These are phyloP conservation scores for Dendrocalamus sinicus DNA, from an alignment of 176 grass and related monocot genomes.

Conservation along the genomic window DNA sequence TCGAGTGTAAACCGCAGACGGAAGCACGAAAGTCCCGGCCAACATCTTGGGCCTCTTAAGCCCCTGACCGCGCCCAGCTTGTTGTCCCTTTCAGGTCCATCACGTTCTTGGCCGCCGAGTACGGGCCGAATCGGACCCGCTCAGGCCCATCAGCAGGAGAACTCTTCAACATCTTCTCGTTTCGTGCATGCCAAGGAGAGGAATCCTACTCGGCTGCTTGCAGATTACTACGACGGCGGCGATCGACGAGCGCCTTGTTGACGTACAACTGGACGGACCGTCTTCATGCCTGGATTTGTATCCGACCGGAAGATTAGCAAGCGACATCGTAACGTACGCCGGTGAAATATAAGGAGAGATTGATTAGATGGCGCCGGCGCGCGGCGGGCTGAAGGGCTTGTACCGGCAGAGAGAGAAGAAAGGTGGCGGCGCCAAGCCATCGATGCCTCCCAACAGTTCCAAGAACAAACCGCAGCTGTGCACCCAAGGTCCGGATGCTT, in stretches of 20 bases:
- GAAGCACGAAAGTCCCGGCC: too few relatives aligned
- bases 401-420: conserved; percentile 42
- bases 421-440: neutral
- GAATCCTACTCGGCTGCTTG: neutral
- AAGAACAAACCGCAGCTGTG: neutral
- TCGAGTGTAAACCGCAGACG: too few relatives aligned
- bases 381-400: conserved; percentile 13
- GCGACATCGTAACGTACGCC: neutral
- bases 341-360: neutral
- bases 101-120: neutral
- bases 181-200: neutral
- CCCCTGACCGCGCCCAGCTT: too few relatives aligned
- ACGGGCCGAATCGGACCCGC: too few relatives aligned
- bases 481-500: neutral
- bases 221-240: neutral
- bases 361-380: neutral
- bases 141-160: neutral
- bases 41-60: too few relatives aligned
- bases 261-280: neutral
- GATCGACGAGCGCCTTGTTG: too few relatives aligned
- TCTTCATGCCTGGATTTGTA: neutral
- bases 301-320: neutral
- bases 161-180: neutral
- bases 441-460: neutral
- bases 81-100: too few relatives aligned